A percentile compares a stretch with the other conserved stretches of the same genome.
Conservation (phyloP, 1,284 basidiomycete species). For the Austroboletus rostrupii region DNA sequence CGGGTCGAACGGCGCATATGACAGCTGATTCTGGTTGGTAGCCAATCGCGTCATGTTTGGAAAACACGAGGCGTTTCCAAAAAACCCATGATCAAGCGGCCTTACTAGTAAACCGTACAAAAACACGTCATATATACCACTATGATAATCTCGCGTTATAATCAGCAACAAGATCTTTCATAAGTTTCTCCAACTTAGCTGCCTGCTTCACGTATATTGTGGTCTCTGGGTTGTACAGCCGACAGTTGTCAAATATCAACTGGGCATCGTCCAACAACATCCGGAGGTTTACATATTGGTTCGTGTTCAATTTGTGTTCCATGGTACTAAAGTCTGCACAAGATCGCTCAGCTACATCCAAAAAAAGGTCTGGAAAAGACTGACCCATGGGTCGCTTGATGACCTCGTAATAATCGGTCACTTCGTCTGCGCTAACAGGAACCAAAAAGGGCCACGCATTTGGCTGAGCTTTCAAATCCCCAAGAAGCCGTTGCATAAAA, state of each 20-base stretch:
- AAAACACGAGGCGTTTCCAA: no score
- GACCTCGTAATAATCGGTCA: slow-evolving; percentile 88
- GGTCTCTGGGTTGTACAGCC: slow-evolving; percentile 82
- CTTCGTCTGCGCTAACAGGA: slow-evolving; percentile 83
- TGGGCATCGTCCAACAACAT: slow-evolving; percentile 79
- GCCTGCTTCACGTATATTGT: slow-evolving; percentile 88
- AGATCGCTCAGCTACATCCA: not conserved
- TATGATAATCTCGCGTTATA: slow-evolving; percentile 24
- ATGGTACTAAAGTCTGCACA: slow-evolving; percentile 81
- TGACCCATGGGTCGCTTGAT: slow-evolving; percentile 93
- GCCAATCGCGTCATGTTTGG: no score
- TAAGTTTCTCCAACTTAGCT: slow-evolving; percentile 72
- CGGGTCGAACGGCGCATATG: no score
- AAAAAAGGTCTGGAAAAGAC: slow-evolving; percentile 22
- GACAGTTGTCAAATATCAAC: slow-evolving; percentile 90
- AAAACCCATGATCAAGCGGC: no score
- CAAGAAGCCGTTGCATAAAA: slow-evolving; percentile 81
- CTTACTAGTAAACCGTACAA: no score
- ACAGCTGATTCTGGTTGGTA: no score
- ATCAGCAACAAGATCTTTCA: slow-evolving; percentile 50
- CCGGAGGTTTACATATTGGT: slow-evolving; percentile 75
- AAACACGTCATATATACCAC: not conserved
- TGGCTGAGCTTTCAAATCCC: slow-evolving; percentile 78
- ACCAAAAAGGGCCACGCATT: slow-evolving; percentile 85
- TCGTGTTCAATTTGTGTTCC: slow-evolving; percentile 86